phyloP scores from a whole-genome alignment of 768 basidiomycete species.

The Russula abietina region DNA sequence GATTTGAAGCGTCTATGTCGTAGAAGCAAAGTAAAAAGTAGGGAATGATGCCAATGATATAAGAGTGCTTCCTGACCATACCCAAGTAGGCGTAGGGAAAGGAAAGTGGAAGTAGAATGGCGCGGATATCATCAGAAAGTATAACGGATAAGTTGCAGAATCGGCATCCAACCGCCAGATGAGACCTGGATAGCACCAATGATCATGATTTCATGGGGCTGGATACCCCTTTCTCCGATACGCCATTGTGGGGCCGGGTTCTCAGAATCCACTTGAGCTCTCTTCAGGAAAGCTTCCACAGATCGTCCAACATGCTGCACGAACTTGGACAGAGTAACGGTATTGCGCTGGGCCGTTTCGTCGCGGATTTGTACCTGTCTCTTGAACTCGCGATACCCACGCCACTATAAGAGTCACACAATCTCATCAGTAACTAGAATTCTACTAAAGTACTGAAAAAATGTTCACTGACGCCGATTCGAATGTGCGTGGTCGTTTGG shows the following conservation, averaged over 20 bases:
- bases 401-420: constrained; percentile 5
- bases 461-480: constrained; percentile 8
- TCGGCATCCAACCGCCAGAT: constrained; percentile 17
- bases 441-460: neutral
- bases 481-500: constrained; percentile 10
- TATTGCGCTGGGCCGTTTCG: constrained; percentile 7
- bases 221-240: neutral
- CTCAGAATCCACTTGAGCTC: too few species aligned
- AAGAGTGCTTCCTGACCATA: too few species aligned
- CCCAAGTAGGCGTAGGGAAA: neutral
- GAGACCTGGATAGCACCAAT: constrained; percentile 15
- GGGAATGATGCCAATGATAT: too few species aligned
- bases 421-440: constrained; percentile 24
- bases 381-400: constrained; percentile 10
- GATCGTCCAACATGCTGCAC: constrained; percentile 9
- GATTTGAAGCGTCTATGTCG: too few species aligned
- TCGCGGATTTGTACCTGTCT: constrained; percentile 16
- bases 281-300: constrained; percentile 4
- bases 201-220: neutral
- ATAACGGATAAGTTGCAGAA: constrained; percentile 13
- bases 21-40: too few species aligned
- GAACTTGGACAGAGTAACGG: constrained; percentile 5
- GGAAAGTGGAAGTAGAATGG: neutral
- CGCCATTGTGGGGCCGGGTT: neutral
- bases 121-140: neutral